Base-by-base conservation (phyloP, 768 basidiomycete species). In the Fomitopsis serialis region DNA sequence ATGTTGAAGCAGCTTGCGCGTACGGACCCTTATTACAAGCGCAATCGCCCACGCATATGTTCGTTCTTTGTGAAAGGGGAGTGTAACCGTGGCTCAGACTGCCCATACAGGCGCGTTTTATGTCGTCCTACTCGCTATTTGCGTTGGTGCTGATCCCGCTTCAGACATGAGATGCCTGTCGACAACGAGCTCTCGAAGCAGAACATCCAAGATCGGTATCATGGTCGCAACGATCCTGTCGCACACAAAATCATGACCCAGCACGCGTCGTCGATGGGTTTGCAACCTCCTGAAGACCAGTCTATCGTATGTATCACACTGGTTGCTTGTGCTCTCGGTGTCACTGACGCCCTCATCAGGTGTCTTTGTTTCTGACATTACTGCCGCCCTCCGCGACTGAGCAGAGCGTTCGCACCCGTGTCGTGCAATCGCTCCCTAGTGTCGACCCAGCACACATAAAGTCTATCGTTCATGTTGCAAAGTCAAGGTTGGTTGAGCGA, bases 41-140 rank as follows among this genome's bases (percentile, higher is more conserved):
- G 96, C 53, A 99, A 98, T 71, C 75, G 89, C 52, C 92, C 97
- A 44, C 89, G 98, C 59, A 65, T 97, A 13, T 99, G 97, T 68
- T 92, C 90, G 2, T 98, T 98, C 79, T 98, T 86, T 66, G 85
- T 79, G 47, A 99, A 98, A 71, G 97, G 97, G 0, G 89, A 95
- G 52, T 99, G 97, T 68, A 92, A 78, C 37, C 82, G 97, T 42
- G 97, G 97, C 7, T 71, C 73, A 13, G 93, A 96, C 55, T 99
- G 97, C 67, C 97, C 97, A 1, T 98, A 92, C 69, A 70, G 85
- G 84, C 82, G 53, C 52, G 77, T 68, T 15, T 9, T 6, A 11
- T 32, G 29, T 5, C 5, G 29, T 11, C 29, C 11, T 32, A 11
- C 5, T 32, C 2, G 15, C 45, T 11, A 24, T 34, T 52, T 34